Conservation (phyloP, 768 basidiomycete genomes). For the Pleurotus tuber-regium region DNA sequence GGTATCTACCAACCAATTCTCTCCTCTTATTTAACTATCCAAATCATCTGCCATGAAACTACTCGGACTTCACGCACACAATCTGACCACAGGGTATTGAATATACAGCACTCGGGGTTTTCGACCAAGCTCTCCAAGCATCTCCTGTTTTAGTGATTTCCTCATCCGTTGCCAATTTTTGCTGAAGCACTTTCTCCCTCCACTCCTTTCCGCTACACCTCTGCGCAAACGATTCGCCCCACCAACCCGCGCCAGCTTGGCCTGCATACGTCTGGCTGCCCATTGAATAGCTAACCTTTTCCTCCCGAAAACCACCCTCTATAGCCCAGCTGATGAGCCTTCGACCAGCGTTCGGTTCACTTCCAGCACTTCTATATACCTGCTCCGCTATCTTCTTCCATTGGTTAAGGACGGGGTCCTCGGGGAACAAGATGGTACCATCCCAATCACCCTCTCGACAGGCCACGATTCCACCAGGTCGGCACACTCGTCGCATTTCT, state of each 20-base stretch:
- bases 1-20: too few species aligned
- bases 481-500: conserved; percentile 48
- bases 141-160: not conserved
- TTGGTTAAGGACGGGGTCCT: not conserved
- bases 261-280: conserved; percentile 2
- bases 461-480: conserved; percentile 44
- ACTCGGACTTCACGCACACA: not conserved
- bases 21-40: too few species aligned
- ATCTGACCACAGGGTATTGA: conserved; percentile 5
- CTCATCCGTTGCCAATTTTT: not conserved
- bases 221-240: conserved; percentile 1
- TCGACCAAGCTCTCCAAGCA: not conserved
- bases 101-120: not conserved
- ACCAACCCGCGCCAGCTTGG: not conserved
- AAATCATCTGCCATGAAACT: too few species aligned
- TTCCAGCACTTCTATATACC: not conserved
- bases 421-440: conserved; percentile 6
- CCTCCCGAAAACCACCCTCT: not conserved
- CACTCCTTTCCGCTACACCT: conserved; percentile 2
- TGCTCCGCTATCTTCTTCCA: conserved; percentile 1
- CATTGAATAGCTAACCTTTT: conserved; percentile 1
- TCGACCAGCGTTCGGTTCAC: conserved; percentile 3
- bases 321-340: conserved; percentile 1
- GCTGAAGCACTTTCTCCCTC: not conserved
- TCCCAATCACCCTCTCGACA: conserved; percentile 39